phyloP scores from a whole-genome alignment of 169 alveolate genomes.

The Plasmodium billcollinsi region DNA sequence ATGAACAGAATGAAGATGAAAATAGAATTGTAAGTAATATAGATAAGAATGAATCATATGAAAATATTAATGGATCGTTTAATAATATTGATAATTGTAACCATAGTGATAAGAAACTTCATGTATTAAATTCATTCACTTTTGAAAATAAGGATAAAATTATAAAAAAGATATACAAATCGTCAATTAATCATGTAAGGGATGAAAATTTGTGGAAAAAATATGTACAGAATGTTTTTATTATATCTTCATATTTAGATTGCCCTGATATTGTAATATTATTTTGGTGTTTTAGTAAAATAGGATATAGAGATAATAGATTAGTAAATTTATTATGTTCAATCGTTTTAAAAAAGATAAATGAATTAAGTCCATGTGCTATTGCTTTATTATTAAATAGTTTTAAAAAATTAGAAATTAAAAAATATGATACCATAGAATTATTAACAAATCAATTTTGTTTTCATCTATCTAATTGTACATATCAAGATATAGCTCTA shows the following conservation, averaged over 20 bases:
- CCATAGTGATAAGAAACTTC: not conserved
- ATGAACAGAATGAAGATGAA: not conserved
- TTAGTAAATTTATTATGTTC: conserved; percentile 78
- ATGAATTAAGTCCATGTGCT: conserved; percentile 79
- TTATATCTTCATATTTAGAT: conserved; percentile 76
- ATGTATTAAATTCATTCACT: not conserved
- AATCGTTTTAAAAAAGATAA: conserved; percentile 77
- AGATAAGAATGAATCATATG: not conserved
- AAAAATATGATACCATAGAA: conserved; percentile 84
- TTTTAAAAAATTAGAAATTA: conserved; percentile 81
- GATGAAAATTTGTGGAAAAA: conserved; percentile 86
- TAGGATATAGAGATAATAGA: conserved; percentile 82
- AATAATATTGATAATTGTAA: not conserved
- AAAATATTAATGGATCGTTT: not conserved
- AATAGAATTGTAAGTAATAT: not conserved
- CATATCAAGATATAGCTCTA: conserved; percentile 84
- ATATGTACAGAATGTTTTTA: conserved; percentile 79
- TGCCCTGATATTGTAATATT: conserved; percentile 82
- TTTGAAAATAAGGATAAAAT: conserved; percentile 76
- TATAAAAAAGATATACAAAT: conserved; percentile 79
- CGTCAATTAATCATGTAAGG: conserved; percentile 83
- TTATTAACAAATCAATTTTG: conserved; percentile 85
- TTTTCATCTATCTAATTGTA: conserved; percentile 74
- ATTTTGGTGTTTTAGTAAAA: conserved; percentile 85
- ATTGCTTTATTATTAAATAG: conserved; percentile 83